A percentile compares a stretch with the other conserved stretches of the same genome.
Conservation (phyloP, 2,329 filamentous ascomycete species). For the Ascochyta fabae region DNA sequence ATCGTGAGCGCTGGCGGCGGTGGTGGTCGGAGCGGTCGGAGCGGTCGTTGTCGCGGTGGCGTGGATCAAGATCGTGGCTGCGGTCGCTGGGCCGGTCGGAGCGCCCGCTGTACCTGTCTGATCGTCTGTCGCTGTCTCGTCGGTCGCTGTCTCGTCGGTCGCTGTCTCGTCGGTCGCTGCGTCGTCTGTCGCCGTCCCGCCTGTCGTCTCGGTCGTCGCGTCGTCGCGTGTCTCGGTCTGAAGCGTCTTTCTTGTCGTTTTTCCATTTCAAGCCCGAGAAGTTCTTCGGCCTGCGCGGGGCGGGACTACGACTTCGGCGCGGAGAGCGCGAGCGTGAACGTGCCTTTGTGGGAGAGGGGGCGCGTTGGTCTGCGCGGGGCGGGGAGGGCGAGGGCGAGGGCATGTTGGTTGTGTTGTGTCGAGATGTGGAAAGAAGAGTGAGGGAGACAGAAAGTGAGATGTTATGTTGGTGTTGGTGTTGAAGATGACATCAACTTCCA, state of each 20-base stretch:
- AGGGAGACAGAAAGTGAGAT: neutral
- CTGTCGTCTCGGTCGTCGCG: conserved; percentile 45
- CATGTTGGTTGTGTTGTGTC: conserved; percentile 7
- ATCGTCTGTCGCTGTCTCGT: conserved; percentile 10
- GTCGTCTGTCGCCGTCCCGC: conserved; percentile 4
- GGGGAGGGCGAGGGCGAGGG: conserved; percentile 26
- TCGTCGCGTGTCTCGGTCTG: conserved; percentile 44
- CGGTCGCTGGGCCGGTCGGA: conserved; percentile 6
- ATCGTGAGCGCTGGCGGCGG: neutral
- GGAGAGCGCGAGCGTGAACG: conserved; percentile 43
- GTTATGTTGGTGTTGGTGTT: neutral
- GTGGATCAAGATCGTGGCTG: neutral
- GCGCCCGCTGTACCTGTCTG: neutral
- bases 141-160: neutral
- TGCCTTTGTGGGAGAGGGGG: conserved; percentile 2
- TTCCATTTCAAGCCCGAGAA: conserved; percentile 66
- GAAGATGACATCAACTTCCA: conserved; percentile 20
- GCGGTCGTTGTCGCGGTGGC: neutral
- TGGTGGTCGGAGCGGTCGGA: neutral
- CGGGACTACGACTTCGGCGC: conserved; percentile 28
- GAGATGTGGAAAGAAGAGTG: neutral
- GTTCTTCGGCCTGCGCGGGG: conserved; percentile 43
- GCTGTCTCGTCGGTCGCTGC: conserved; percentile 5
- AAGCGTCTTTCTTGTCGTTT: conserved; percentile 42
- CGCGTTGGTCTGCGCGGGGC: conserved; percentile 14